These are phyloP conservation scores for Eucalyptus fibrosa DNA, from an alignment of 345 rosid species.

Conservation along the genomic window DNA sequence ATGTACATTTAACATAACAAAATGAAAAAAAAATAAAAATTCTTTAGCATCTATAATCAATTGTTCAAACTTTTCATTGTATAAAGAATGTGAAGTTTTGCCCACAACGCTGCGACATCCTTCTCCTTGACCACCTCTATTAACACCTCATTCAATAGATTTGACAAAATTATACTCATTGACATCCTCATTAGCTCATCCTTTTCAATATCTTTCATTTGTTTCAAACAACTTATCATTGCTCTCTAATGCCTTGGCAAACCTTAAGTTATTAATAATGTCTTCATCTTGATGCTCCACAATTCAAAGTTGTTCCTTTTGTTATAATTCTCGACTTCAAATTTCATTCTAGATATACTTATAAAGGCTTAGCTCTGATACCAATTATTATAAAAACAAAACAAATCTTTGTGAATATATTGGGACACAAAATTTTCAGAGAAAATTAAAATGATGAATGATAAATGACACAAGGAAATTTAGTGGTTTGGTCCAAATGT, in stretches of 20 bases:
- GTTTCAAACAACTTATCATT: neutral
- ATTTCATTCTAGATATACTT: too few species aligned
- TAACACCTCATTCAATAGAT: neutral
- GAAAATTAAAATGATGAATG: too few species aligned
- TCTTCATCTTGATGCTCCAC: neutral
- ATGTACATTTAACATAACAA: neutral
- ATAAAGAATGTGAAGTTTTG: neutral
- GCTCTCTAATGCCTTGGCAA: neutral
- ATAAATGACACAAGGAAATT: too few species aligned
- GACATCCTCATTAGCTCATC: neutral
- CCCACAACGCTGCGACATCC: too few species aligned
- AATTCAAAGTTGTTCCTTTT: neutral
- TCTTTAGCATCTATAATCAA: neutral
- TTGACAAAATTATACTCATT: neutral
- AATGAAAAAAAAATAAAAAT: too few species aligned
- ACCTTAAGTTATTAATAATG: neutral
- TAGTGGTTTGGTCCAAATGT: neutral
- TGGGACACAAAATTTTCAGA: too few species aligned
- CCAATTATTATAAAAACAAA: too few species aligned
- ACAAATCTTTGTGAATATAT: neutral
- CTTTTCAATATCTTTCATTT: neutral
- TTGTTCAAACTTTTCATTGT: neutral
- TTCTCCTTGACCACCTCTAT: neutral
- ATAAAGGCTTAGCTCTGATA: neutral
- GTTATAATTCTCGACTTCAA: neutral